A percentile compares a stretch with the other conserved stretches of the same genome.
These are phyloP conservation scores for Phellinidium pouzarii DNA, from an alignment of 1,284 basidiomycete genomes.

Conservation along the genomic window DNA sequence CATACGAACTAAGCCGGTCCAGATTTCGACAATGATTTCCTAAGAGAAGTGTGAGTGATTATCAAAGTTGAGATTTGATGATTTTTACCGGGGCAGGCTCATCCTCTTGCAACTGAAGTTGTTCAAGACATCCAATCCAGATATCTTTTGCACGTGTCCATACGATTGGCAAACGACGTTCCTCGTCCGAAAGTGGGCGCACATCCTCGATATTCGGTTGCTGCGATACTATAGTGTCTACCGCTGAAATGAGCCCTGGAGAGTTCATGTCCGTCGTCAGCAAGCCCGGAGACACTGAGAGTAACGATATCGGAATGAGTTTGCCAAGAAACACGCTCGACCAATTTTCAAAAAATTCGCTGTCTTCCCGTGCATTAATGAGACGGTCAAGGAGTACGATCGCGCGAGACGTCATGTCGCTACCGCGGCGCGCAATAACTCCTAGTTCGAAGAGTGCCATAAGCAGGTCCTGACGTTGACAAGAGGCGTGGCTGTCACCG, in stretches of 20 bases:
- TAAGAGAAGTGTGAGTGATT: conserved; percentile 19
- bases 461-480: conserved; percentile 8
- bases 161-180: conserved; percentile 47
- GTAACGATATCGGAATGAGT: conserved; percentile 48
- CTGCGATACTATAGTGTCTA: conserved; percentile 33
- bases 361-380: conserved; percentile 13
- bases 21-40: conserved; percentile 35
- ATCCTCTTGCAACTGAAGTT: conserved; percentile 35
- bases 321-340: conserved; percentile 30
- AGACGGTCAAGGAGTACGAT: conserved; percentile 20
- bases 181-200: conserved; percentile 45
- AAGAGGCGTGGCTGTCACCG: not conserved
- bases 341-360: conserved; percentile 29
- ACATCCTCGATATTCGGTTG: conserved; percentile 46
- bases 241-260: conserved; percentile 39
- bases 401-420: conserved; percentile 7
- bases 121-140: conserved; percentile 47
- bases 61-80: not conserved
- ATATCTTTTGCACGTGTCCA: conserved; percentile 45
- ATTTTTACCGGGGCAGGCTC: conserved; percentile 36
- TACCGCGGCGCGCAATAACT: conserved; percentile 1
- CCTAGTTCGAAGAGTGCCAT: conserved; percentile 6
- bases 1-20: conserved; percentile 36
- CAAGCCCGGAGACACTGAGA: conserved; percentile 52
- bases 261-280: conserved; percentile 45